Conservation (phyloP, 2,329 filamentous ascomycete species). For the Hypoxylon rubiginosum region DNA sequence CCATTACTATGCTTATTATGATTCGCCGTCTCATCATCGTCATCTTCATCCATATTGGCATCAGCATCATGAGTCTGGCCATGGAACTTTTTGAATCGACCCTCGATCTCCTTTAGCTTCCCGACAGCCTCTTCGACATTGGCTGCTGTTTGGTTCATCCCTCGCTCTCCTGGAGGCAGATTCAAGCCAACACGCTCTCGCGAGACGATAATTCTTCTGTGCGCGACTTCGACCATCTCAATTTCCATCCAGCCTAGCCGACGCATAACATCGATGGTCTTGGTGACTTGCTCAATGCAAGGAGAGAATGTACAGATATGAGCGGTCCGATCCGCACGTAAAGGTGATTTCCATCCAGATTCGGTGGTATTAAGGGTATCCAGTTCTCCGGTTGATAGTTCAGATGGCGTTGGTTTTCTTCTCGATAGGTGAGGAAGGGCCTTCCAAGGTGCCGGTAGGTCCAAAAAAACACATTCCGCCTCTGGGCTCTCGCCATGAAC, state of each 20-base stretch:
- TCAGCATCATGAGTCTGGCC: constrained; percentile 48
- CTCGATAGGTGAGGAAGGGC: constrained; percentile 82
- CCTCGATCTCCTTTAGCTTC: constrained; percentile 80
- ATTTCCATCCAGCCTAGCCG: constrained; percentile 90
- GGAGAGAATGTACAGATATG: constrained; percentile 96
- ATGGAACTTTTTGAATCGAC: constrained; percentile 75
- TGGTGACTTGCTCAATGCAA: constrained; percentile 95
- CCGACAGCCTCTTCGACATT: constrained; percentile 84
- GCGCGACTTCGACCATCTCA: constrained; percentile 89
- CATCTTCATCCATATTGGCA: constrained; percentile 57
- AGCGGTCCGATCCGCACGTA: constrained; percentile 79
- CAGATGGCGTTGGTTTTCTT: constrained; percentile 54
- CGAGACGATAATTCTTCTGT: constrained; percentile 83
- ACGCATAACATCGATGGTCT: constrained; percentile 84
- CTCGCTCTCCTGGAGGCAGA: constrained; percentile 70
- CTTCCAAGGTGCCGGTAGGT: constrained; percentile 85
- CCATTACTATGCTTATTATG: constrained; percentile 51
- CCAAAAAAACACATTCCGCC: constrained; percentile 81
- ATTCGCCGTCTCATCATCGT: constrained; percentile 47
- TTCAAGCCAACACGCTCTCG: constrained; percentile 84
- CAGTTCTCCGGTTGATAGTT: constrained; percentile 42
- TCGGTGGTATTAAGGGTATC: constrained; percentile 39
- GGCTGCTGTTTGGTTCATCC: constrained; percentile 76
- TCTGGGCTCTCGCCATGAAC: constrained; percentile 70
- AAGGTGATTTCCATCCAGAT: constrained; percentile 66